Percentiles rank a stretch among this genome's conserved stretches.
These are phyloP conservation scores for sweet orange (Citrus sinensis) DNA, from an alignment of 345 rosid species.

Conservation along the genomic window DVS_A1.0 CM039161.1:18295001-18295500, in stretches of 20 bases:
- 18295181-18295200: too few species aligned
- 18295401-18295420: conserved; percentile 10
- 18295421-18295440: conserved; percentile 12
- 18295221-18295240: not conserved
- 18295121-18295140: too few species aligned
- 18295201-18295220: not conserved
- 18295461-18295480: conserved; percentile 49
- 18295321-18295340: not conserved
- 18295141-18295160: too few species aligned
- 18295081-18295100: not conserved
- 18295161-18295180: too few species aligned
- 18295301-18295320: not conserved
- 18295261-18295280: not conserved
- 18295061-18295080: not conserved
- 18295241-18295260: not conserved
- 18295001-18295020: not conserved
- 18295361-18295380: not conserved
- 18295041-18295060: not conserved
- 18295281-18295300: too few species aligned
- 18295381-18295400: not conserved
- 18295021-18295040: not conserved
- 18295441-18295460: conserved; percentile 41
- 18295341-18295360: not conserved
- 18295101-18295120: not conserved
- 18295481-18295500: conserved; percentile 64